Evolutionary conservation across 495 filamentous ascomycete genomes (phyloP).

Genomic region (Neurospora sp.): DNA sequence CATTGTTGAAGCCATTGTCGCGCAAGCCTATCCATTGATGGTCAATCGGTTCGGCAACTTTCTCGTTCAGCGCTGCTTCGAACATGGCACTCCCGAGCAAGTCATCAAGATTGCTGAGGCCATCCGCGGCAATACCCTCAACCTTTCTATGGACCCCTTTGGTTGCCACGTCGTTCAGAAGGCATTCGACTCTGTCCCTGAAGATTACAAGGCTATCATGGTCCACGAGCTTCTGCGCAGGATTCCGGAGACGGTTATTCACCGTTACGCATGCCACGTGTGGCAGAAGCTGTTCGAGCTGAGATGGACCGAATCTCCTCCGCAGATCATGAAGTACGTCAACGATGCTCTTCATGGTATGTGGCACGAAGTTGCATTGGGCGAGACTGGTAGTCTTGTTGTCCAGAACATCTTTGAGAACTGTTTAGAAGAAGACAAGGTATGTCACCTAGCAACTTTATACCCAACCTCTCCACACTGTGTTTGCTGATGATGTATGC

Average conservation of each 20-base stretch:
- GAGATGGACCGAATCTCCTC: constrained; percentile 86
- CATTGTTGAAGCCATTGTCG: constrained; percentile 92
- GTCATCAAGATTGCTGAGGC: constrained; percentile 89
- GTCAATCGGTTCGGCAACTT: constrained; percentile 98
- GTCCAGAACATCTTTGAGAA: constrained; percentile 99
- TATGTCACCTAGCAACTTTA: constrained; percentile 22
- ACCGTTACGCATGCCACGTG: constrained; percentile 96
- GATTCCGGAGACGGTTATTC: constrained; percentile 95
- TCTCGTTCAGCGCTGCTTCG: constrained; percentile 94
- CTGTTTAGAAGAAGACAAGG: constrained; percentile 97
- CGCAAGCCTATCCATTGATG: constrained; percentile 93
- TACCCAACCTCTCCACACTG: neutral
- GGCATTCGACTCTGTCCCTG: constrained; percentile 92
- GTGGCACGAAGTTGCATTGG: constrained; percentile 97
- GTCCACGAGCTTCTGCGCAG: constrained; percentile 90
- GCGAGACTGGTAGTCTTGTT: constrained; percentile 93
- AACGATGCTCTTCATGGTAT: constrained; percentile 92
- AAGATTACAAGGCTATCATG: constrained; percentile 97
- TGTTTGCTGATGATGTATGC: constrained; percentile 24
- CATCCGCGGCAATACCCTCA: constrained; percentile 90
- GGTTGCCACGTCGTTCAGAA: constrained; percentile 98
- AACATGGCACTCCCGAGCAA: constrained; percentile 93
- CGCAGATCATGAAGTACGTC: constrained; percentile 97
- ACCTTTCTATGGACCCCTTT: constrained; percentile 94
- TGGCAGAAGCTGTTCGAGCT: constrained; percentile 99